Evolutionary conservation across 805 yeast genomes (phyloP), one percentile per base, ranked within the genome.

Genomic region (Kluyveromyces starmeri): DNA sequence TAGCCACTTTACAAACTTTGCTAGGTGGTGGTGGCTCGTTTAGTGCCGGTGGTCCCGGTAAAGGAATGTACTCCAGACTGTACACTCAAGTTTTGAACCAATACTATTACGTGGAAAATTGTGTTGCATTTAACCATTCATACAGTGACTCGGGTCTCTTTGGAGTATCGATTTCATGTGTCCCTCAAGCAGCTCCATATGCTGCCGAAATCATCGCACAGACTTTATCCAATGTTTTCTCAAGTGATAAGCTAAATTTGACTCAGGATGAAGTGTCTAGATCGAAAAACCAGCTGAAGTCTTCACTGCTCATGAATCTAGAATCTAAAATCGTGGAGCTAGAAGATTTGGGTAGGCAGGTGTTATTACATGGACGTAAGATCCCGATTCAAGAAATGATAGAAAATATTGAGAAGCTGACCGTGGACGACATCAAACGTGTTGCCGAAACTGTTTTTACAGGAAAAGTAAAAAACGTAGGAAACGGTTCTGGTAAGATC

Each of bases 1-100:
- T 86, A 25, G 96, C 97, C 2, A 77, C 86, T 1, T 66, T 92
- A 38, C 97, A 92, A 55, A 84, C 88, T 40, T 65, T 89, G 15
- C 64, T 92, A 10, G 98, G 98, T 27, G 96, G 97, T 23, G 98
- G 97, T 38, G 94, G 96, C 4, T 86, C 97, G 1, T 92, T 92
- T 53, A 79, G 94, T 13, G 97, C 98, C 7, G 98, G 98, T 45
- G 98, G 98, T 0, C 98, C 98, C 12, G 98, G 98, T 35, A 92
- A 92, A 59, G 98, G 98, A 4, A 88, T 92, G 97, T 92, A 86
- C 56, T 84, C 96, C 4, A 71, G 97, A 39, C 72, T 94, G 16
- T 92, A 86, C 64, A 84, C 95, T 0, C 75, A 86, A 47, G 95
- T 92, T 2, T 67, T 92, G 53, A 89, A 89, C 60, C 92, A 81